Conservation (phyloP, 495 filamentous ascomycete species). For the Parachaetomium inaequale region DNA sequence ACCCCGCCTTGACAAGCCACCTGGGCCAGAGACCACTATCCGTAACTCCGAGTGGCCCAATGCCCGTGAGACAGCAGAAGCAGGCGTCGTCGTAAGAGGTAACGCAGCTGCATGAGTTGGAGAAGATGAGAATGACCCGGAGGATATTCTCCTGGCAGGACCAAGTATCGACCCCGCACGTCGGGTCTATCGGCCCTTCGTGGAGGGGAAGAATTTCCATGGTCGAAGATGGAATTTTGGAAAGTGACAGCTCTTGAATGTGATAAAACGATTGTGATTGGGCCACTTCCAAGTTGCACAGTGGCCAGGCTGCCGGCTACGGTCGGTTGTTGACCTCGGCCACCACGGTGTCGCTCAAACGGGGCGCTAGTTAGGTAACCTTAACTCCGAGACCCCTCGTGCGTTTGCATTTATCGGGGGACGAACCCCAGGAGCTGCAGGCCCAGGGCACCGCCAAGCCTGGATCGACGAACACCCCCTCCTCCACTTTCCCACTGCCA, state of each 20-base stretch:
- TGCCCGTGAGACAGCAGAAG: not conserved
- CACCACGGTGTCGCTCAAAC: not conserved
- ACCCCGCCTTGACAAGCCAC: not conserved
- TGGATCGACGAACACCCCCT: not conserved
- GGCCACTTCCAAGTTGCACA: not conserved
- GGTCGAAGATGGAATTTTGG: not conserved
- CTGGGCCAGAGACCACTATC: not conserved
- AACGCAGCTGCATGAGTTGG: too few relatives aligned
- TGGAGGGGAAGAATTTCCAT: not conserved
- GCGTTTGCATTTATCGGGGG: not conserved
- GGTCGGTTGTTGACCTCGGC: constrained; percentile 1
- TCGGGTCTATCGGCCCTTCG: not conserved
- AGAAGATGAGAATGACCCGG: too few relatives aligned
- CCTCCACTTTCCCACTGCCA: not conserved
- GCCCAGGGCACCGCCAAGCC: not conserved
- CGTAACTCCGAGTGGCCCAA: not conserved
- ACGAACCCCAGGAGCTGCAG: not conserved
- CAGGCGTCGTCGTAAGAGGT: too few relatives aligned
- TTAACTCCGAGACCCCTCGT: not conserved
- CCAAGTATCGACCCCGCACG: not conserved
- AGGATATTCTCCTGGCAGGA: not conserved
- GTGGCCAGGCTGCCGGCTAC: not conserved
- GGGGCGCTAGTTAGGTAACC: not conserved
- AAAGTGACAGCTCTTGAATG: not conserved
- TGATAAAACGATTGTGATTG: not conserved